A percentile compares a stretch with the other conserved stretches of the same genome.
Conservation (phyloP, 2,329 filamentous ascomycete species). For the Aureobasidium lini region DNA sequence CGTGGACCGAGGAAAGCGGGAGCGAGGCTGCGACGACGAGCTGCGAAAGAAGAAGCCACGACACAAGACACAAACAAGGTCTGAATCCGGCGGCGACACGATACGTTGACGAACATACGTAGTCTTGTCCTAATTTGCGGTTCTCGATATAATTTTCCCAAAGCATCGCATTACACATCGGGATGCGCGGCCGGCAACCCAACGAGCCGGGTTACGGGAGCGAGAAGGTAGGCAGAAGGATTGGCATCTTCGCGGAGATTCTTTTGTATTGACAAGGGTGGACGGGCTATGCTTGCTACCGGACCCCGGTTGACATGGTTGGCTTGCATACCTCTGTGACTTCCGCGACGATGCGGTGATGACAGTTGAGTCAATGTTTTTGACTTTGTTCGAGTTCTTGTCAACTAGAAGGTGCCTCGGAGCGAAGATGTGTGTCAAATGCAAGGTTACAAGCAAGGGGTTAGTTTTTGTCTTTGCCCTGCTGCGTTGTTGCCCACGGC, state of each 20-base stretch:
- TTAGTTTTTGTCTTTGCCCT: not conserved
- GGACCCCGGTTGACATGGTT: not conserved
- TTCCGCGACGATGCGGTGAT: not conserved
- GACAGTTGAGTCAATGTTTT: not conserved
- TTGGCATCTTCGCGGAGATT: not conserved
- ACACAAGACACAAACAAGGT: not conserved
- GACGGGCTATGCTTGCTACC: not conserved
- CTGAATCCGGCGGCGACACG: not conserved
- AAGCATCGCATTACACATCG: not conserved
- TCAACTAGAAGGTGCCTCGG: not conserved
- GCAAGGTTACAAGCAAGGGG: not conserved
- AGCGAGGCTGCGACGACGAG: not conserved
- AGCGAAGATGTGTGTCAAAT: not conserved
- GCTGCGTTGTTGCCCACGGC: not conserved
- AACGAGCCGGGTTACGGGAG: not conserved
- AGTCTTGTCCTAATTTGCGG: too few species aligned
- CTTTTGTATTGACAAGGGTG: not conserved
- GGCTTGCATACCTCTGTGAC: not conserved
- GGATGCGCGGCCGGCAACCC: not conserved
- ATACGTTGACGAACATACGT: not conserved
- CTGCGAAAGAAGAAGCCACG: not conserved
- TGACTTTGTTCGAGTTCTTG: not conserved
- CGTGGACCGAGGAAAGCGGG: not conserved
- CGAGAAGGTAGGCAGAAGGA: not conserved
- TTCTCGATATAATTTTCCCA: not conserved